These are phyloP conservation scores for Candida sp. DNA, from an alignment of 1,139 yeast species.

Conservation along the genomic window DNA sequence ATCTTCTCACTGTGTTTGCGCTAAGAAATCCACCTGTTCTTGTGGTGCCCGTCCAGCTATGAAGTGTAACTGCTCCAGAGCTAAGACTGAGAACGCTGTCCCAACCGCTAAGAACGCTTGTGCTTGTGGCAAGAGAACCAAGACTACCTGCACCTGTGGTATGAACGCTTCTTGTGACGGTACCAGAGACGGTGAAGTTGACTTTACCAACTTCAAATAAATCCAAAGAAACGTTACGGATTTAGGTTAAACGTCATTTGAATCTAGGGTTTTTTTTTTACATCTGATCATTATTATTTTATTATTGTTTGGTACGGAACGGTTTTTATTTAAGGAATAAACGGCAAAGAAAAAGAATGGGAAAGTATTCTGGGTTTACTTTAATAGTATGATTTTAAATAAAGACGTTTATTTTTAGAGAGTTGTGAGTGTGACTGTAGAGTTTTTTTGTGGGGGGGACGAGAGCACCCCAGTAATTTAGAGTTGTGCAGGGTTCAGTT, in stretches of 20 bases:
- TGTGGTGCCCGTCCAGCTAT: conserved; percentile 54
- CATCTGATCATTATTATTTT: no score
- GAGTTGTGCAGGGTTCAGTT: not conserved
- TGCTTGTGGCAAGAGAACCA: conserved; percentile 51
- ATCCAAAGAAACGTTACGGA: not conserved
- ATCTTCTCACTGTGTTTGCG: conserved; percentile 50
- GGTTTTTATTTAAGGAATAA: not conserved
- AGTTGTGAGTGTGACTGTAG: no score
- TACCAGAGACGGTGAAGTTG: conserved; percentile 50
- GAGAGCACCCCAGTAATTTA: no score
- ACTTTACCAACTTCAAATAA: conserved; percentile 44
- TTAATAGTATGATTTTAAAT: not conserved
- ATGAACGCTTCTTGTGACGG: conserved; percentile 41
- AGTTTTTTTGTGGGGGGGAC: no score
- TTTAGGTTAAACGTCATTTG: not conserved
- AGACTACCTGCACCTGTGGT: conserved; percentile 49
- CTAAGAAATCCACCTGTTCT: conserved; percentile 53
- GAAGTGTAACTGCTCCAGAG: conserved; percentile 48
- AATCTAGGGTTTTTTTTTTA: no score
- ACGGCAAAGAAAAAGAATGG: not conserved
- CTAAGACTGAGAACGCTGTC: conserved; percentile 42
- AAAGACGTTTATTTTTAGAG: not conserved
- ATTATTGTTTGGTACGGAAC: not conserved
- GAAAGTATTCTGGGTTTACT: not conserved
- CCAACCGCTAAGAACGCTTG: conserved; percentile 43